A percentile compares a stretch with the other conserved stretches of the same genome.
Evolutionary conservation across 2,329 filamentous ascomycete genomes (phyloP).

Genomic region (Fusarium sp.): DNA sequence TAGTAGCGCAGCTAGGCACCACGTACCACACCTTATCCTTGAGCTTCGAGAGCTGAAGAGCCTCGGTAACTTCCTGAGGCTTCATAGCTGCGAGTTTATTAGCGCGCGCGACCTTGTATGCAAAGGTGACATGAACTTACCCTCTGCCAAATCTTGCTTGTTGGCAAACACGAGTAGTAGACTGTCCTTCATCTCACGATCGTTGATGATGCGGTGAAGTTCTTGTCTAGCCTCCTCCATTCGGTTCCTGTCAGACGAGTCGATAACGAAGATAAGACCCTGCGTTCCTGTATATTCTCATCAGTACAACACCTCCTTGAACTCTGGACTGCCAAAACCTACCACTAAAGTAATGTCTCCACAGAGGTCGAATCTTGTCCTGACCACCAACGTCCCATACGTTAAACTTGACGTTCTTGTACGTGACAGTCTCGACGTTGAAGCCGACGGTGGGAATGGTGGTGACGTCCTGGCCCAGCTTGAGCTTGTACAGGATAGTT

Average conservation of each 20-base stretch:
- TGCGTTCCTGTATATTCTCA: conserved; percentile 77
- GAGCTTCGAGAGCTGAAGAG: conserved; percentile 78
- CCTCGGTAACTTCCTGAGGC: conserved; percentile 81
- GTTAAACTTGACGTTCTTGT: conserved; percentile 99
- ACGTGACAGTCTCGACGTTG: conserved; percentile 98
- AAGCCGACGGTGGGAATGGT: conserved; percentile 99
- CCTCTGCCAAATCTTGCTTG: conserved; percentile 93
- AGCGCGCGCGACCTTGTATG: background rate
- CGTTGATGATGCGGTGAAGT: conserved; percentile 96
- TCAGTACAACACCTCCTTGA: background rate
- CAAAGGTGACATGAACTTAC: conserved; percentile 54
- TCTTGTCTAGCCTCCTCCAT: conserved; percentile 95
- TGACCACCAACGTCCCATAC: conserved; percentile 99
- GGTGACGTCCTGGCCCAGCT: conserved; percentile 97
- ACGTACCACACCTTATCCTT: conserved; percentile 90
- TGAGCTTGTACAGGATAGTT: conserved; percentile 98
- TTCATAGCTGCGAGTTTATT: conserved; percentile 71
- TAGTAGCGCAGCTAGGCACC: conserved; percentile 83
- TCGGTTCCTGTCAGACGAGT: conserved; percentile 90
- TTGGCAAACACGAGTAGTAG: conserved; percentile 96
- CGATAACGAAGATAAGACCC: conserved; percentile 98
- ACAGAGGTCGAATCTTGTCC: conserved; percentile 97
- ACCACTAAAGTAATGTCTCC: conserved; percentile 97
- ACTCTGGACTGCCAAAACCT: too few relatives aligned
- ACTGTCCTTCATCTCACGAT: conserved; percentile 97